phyloP scores from a whole-genome alignment of 768 basidiomycete genomes.

The Pleurotus cornucopiae region DNA sequence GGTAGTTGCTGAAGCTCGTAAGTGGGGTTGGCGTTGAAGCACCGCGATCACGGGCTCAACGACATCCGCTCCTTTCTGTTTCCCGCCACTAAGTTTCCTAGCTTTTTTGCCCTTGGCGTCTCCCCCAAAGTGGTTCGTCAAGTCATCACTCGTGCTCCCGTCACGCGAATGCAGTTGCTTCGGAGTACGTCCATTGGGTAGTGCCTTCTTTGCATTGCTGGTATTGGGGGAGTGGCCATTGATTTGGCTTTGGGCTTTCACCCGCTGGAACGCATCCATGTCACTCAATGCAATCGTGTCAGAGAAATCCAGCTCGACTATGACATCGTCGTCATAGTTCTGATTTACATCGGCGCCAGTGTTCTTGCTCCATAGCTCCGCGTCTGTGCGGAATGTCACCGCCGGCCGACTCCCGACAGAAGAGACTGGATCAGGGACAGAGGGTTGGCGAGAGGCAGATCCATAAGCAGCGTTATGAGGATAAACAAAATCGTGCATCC shows the following conservation, averaged over 20 bases:
- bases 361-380: constrained; percentile 35
- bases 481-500: not conserved
- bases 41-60: not conserved
- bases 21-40: constrained; percentile 5
- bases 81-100: constrained; percentile 19
- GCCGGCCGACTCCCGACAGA: constrained; percentile 31
- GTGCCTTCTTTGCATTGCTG: not conserved
- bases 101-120: constrained; percentile 21
- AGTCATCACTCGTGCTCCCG: not conserved
- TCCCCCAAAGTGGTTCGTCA: not conserved
- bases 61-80: constrained; percentile 4
- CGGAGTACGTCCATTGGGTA: not conserved
- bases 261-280: constrained; percentile 46
- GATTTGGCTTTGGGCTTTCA: not conserved
- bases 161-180: not conserved
- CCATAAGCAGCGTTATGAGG: not conserved
- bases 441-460: too few relatives aligned
- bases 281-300: constrained; percentile 74
- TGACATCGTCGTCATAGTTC: constrained; percentile 47
- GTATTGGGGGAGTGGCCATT: constrained; percentile 3
- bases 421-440: constrained; percentile 8
- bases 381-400: constrained; percentile 59
- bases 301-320: constrained; percentile 72
- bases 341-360: constrained; percentile 10
- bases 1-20: not conserved